Percentiles rank a stretch among this genome's conserved stretches.
Conservation (phyloP, 257 asterid species). For the Petrea volubilis region DNA sequence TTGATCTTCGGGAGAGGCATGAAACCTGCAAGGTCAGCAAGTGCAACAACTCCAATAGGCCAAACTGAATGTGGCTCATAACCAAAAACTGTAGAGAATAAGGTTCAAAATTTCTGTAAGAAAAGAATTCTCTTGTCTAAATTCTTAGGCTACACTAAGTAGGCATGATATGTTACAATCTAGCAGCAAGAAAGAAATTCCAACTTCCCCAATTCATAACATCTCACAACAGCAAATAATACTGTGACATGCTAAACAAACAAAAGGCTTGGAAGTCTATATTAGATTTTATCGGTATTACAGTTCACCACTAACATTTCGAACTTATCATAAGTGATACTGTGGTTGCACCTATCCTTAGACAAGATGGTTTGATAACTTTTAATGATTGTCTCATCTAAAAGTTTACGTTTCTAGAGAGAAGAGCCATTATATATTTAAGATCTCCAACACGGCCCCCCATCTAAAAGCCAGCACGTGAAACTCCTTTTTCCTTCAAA, state of each 20-base stretch:
- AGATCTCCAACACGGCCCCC: too few relatives aligned
- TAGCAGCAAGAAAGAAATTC: constrained; percentile 6
- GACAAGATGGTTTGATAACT: not conserved
- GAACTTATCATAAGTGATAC: not conserved
- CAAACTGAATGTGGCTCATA: constrained; percentile 98
- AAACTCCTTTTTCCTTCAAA: too few relatives aligned
- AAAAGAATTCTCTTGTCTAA: not conserved
- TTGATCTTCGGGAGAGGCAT: constrained; percentile 77
- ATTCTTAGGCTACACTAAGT: constrained; percentile 7
- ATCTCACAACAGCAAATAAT: not conserved
- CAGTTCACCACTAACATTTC: constrained; percentile 4
- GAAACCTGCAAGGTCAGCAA: constrained; percentile 83
- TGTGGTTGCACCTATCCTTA: constrained; percentile 1
- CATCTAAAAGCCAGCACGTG: too few relatives aligned
- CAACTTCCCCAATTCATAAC: constrained; percentile 3
- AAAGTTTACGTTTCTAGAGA: too few relatives aligned
- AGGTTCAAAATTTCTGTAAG: constrained; percentile 1
- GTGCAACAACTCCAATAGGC: constrained; percentile 89
- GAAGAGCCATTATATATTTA: too few relatives aligned
- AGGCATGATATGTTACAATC: constrained; percentile 9
- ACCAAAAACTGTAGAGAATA: constrained; percentile 71
- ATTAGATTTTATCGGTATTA: not conserved
- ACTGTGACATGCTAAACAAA: not conserved
- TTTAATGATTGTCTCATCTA: too few relatives aligned
- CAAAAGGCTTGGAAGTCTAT: not conserved